These are phyloP conservation scores for Corylus americana DNA, from an alignment of 306 rosid species.

Conservation along the genomic window DNA sequence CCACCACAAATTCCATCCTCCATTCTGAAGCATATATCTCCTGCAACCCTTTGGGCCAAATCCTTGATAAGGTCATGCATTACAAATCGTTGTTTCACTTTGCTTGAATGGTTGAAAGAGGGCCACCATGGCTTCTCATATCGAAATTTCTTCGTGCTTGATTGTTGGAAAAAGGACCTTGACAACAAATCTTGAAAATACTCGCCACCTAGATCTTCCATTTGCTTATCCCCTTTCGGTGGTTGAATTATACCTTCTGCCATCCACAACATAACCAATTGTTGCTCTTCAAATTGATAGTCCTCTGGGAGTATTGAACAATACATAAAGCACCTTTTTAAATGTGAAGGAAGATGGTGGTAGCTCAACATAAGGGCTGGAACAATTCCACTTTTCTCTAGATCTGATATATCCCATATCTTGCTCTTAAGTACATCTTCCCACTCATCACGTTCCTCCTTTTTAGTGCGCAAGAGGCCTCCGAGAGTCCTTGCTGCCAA, in stretches of 20 bases:
- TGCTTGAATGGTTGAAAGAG: no score
- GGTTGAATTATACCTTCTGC: slow-evolving; percentile 28
- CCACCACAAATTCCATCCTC: not conserved
- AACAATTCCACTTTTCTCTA: not conserved
- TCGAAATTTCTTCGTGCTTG: not conserved
- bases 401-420: slow-evolving; percentile 11
- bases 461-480: slow-evolving; percentile 13
- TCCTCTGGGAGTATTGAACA: slow-evolving; percentile 25
- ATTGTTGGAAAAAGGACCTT: slow-evolving; percentile 24
- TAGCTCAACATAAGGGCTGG: slow-evolving; percentile 29
- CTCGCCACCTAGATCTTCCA: slow-evolving; percentile 16
- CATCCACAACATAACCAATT: slow-evolving; percentile 29
- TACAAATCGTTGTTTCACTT: not conserved
- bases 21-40: not conserved
- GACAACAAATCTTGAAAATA: slow-evolving; percentile 22
- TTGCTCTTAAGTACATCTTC: slow-evolving; percentile 8
- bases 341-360: slow-evolving; percentile 16
- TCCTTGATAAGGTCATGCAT: slow-evolving; percentile 33
- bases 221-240: not conserved
- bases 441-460: slow-evolving; percentile 3
- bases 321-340: slow-evolving; percentile 27
- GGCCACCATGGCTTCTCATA: no score
- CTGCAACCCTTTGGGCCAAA: slow-evolving; percentile 11
- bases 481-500: slow-evolving; percentile 28
- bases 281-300: not conserved